A percentile compares a stretch with the other conserved stretches of the same genome.
Conservation (phyloP, 176 grass and related monocot genomes). For the Coix lacrymajobi region DNA sequence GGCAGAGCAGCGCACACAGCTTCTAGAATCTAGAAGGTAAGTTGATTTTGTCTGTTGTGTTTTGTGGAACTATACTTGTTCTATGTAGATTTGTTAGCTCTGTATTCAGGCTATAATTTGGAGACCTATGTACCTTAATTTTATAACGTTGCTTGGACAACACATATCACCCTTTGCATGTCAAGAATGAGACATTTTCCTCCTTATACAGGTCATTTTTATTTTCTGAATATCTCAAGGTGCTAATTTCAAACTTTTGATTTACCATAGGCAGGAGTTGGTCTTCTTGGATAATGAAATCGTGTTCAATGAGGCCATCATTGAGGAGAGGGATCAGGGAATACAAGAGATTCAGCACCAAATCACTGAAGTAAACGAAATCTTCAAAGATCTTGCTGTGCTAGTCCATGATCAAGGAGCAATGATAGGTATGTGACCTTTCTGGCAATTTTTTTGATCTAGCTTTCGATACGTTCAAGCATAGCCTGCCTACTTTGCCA, state of each 20-base stretch:
- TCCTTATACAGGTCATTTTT: background rate
- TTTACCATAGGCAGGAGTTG: conserved; percentile 63
- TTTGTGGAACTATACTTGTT: conserved; percentile 4
- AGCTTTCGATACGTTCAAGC: background rate
- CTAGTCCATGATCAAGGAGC: conserved; percentile 89
- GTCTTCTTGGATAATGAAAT: conserved; percentile 85
- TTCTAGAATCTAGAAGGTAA: conserved; percentile 57
- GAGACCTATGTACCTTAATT: background rate
- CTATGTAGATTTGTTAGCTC: background rate
- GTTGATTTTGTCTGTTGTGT: background rate
- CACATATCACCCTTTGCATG: background rate
- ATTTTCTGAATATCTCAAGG: background rate
- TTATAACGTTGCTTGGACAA: background rate
- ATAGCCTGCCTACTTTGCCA: background rate
- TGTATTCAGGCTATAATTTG: background rate
- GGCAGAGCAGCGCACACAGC: conserved; percentile 53
- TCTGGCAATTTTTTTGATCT: conserved; percentile 2
- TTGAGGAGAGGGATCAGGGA: conserved; percentile 92
- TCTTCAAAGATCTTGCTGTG: conserved; percentile 95
- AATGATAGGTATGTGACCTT: conserved; percentile 52
- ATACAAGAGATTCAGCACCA: conserved; percentile 93
- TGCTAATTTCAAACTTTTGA: background rate
- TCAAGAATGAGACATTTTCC: background rate
- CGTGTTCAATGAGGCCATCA: conserved; percentile 82
- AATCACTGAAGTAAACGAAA: conserved; percentile 87